A percentile compares a stretch with the other conserved stretches of the same genome.
Conservation (phyloP, 169 alveolate species). For the Toxoplasma gondii region DNA sequence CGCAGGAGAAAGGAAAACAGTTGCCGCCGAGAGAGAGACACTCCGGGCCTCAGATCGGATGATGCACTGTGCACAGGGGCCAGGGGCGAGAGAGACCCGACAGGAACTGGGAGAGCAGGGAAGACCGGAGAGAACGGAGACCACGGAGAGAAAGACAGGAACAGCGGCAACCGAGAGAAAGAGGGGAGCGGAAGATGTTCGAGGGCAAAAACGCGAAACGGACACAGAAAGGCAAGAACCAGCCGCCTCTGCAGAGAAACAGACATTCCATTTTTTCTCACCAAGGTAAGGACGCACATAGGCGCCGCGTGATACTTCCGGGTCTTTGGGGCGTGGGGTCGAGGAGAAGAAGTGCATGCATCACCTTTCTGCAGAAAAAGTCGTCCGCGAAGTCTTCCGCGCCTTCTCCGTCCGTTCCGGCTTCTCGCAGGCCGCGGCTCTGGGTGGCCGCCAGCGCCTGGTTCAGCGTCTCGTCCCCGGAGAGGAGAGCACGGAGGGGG, state of each 20-base stretch:
- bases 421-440: too few species aligned
- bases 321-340: background rate
- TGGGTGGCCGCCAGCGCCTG: too few species aligned
- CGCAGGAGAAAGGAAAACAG: too few species aligned
- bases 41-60: too few species aligned
- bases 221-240: background rate
- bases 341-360: constrained; percentile 35
- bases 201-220: too few species aligned
- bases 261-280: background rate
- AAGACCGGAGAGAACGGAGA: background rate
- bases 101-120: background rate
- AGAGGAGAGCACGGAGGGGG: background rate
- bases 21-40: too few species aligned
- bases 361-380: background rate
- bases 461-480: background rate
- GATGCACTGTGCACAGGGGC: too few species aligned
- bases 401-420: background rate
- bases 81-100: too few species aligned
- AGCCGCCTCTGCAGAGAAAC: background rate
- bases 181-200: too few species aligned
- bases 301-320: background rate
- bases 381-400: background rate
- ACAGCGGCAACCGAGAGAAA: background rate
- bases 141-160: background rate
- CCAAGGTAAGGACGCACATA: constrained; percentile 3